Evolutionary conservation across 202 grass and related monocot species (phyloP).

Genomic region (Brachypodium distachyon): DNA sequence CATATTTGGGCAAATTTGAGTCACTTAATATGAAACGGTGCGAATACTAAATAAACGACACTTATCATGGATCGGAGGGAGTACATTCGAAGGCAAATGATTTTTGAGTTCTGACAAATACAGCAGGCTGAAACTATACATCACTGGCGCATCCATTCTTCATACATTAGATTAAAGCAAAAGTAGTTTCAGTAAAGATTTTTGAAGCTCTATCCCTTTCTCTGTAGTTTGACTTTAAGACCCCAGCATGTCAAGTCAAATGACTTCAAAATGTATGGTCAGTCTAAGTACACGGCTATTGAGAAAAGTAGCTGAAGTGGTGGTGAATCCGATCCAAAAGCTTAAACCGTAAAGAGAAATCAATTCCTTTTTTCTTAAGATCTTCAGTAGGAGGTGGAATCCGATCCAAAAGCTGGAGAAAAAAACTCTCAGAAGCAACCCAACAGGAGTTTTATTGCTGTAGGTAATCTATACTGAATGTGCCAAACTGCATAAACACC

Average conservation of each 20-base stretch:
- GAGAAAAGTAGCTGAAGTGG: neutral
- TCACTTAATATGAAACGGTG: no score
- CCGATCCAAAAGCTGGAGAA: conserved; percentile 72
- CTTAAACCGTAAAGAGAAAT: conserved; percentile 95
- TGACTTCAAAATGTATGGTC: conserved; percentile 4
- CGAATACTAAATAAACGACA: no score
- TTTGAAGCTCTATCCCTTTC: neutral
- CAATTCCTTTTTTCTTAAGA: conserved; percentile 86
- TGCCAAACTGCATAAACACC: neutral
- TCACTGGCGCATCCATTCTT: neutral
- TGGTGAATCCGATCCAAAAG: conserved; percentile 62
- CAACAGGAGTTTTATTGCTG: neutral
- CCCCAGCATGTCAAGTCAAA: neutral
- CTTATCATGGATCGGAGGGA: no score
- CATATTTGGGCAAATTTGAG: no score
- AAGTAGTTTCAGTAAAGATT: neutral
- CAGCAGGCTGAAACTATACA: neutral
- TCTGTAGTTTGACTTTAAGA: neutral
- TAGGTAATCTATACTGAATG: neutral
- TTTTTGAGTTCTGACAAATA: neutral
- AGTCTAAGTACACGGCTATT: neutral
- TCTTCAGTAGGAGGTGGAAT: conserved; percentile 82
- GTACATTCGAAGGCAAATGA: no score
- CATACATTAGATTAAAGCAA: neutral
- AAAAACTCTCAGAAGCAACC: conserved; percentile 1